phyloP scores from a whole-genome alignment of 495 filamentous ascomycete species.

The Tricharina praecox region DNA sequence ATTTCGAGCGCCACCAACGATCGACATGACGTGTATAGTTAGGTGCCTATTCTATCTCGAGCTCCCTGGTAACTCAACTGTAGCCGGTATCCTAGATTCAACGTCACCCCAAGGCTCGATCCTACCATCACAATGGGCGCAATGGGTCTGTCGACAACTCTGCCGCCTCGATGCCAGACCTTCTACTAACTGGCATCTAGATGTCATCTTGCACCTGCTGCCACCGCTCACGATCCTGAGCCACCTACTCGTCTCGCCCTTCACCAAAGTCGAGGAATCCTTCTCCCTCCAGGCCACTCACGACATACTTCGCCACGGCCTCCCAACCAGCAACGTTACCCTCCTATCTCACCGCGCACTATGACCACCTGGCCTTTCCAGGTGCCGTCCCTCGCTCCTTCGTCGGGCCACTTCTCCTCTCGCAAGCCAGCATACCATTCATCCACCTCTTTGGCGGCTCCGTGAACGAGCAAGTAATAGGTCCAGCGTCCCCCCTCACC shows the following conservation, averaged over 20 bases:
- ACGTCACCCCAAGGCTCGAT: no score
- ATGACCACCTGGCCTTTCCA: conserved; percentile 85
- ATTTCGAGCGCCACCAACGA: no score
- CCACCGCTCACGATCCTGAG: conserved; percentile 52
- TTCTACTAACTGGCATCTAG: no score
- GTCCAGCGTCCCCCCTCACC: conserved; percentile 15
- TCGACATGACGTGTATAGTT: no score
- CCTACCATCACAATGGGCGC: no score
- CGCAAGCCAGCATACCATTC: conserved; percentile 49
- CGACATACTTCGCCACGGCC: conserved; percentile 68
- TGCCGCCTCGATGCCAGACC: no score
- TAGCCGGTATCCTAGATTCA: no score
- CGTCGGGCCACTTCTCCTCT: conserved; percentile 56
- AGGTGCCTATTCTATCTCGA: no score
- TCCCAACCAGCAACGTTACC: conserved; percentile 41
- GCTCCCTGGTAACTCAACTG: no score
- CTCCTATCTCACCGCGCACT: conserved; percentile 37
- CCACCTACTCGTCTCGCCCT: conserved; percentile 66
- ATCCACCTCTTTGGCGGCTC: conserved; percentile 31
- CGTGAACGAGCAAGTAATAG: conserved; percentile 37
- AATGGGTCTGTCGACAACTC: no score
- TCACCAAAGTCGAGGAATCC: conserved; percentile 97
- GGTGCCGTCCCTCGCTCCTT: conserved; percentile 86
- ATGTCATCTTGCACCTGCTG: conserved; percentile 36
- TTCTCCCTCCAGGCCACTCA: conserved; percentile 95